Base-by-base conservation (phyloP, 23 red algal genomes). In the Agarophyton chilense region DNA sequence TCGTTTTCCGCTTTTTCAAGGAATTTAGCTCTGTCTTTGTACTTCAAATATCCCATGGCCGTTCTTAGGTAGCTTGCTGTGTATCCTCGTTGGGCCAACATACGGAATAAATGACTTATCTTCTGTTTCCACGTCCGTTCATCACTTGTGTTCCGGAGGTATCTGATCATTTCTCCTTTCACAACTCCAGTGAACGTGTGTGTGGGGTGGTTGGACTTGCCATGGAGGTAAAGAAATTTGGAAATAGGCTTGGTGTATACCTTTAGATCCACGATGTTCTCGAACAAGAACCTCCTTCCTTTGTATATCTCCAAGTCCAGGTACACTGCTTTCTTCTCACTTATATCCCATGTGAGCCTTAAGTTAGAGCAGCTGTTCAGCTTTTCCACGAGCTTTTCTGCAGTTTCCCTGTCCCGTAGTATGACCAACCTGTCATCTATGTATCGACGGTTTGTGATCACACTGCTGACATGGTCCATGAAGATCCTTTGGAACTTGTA, bases 251-350 rank as follows among this genome's bases (percentile, higher is more conserved):
- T 72, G 36, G 65, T 72, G 36, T 72, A 72, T 6, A 72, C 33
- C 33, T 18, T 32, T 19, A 72, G 36, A 24, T 43, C 33, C 36
- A 72, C 65, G 4, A 9, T 40, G 17, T 72, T 72, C n/a, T 72
- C n/a, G 36, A 72, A 72, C 2, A 40, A 13, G 65, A 72, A 72
- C 39, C 65, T 72, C 65, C 36, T 32, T 72, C 35, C 65, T 19
- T 41, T 43, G 36, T 72, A 72, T 8, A 72, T 72, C 35, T 43
- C 65, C 35, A 72, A 34, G 14, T 72, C 35, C 36, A 72, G 36
- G n/a, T 72, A 72, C n/a, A 72, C 65, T 72, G 65, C 65, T 24
- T 72, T 72, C 35, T 43, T 72, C 1, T 72, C 36, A 43, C 65
- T 72, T 16, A 72, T 72, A 43, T 72, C 65, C 14, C 65, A 72